Evolutionary conservation across 1,284 basidiomycete genomes (phyloP).

Genomic region (Neonothopanus nambi): DNA sequence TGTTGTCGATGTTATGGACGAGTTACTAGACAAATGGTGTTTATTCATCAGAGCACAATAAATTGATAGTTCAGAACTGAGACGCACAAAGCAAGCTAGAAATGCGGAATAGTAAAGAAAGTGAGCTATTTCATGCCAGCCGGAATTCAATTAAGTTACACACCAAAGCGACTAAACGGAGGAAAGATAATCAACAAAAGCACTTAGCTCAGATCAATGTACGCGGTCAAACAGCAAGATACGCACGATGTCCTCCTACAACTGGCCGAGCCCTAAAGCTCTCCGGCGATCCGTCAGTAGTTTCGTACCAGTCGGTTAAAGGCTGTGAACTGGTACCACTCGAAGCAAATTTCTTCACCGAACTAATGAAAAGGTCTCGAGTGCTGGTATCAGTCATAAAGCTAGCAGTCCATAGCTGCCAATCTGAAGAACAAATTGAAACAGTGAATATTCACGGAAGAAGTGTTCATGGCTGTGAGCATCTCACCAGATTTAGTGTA

Average conservation of each 20-base stretch:
- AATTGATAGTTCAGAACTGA: background rate
- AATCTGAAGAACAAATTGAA: slow-evolving; percentile 44
- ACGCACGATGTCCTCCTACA: slow-evolving; percentile 51
- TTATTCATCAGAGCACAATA: background rate
- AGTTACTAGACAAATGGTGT: too few species aligned
- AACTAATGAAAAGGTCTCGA: slow-evolving; percentile 56
- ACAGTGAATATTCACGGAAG: background rate
- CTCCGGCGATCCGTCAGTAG: slow-evolving; percentile 44
- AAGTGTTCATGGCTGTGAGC: background rate
- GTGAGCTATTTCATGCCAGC: background rate
- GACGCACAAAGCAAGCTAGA: background rate
- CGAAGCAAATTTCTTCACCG: slow-evolving; percentile 57
- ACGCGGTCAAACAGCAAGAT: background rate
- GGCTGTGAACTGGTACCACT: slow-evolving; percentile 53
- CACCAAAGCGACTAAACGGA: slow-evolving; percentile 7
- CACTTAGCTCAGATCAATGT: background rate
- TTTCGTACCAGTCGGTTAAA: slow-evolving; percentile 67
- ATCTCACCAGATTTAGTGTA: slow-evolving; percentile 62
- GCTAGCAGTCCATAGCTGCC: slow-evolving; percentile 64
- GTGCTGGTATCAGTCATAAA: slow-evolving; percentile 50
- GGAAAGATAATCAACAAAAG: too few species aligned
- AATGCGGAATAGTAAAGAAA: background rate
- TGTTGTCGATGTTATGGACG: too few species aligned
- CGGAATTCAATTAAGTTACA: background rate
- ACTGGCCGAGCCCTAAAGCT: slow-evolving; percentile 63